Conservation (phyloP, 306 rosid genomes). For the Quercus rubra region DNA sequence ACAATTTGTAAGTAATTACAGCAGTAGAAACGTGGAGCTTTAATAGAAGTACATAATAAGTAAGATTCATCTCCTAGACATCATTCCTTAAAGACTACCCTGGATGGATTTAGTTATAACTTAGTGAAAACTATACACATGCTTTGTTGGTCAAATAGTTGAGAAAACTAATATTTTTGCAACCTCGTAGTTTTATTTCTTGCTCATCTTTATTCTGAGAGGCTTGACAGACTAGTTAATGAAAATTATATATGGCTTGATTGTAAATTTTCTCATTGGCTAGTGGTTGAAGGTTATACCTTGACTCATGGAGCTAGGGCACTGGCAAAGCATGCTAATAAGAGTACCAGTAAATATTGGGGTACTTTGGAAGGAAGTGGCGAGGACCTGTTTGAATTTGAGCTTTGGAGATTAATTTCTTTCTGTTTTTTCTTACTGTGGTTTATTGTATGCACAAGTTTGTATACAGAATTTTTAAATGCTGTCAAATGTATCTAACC, state of each 20-base stretch:
- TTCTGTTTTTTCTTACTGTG: not conserved
- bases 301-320: slow-evolving; percentile 80
- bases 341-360: slow-evolving; percentile 60
- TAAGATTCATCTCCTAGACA: not conserved
- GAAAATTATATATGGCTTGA: slow-evolving; percentile 4
- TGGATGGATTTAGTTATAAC: not conserved
- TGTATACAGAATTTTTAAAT: slow-evolving; percentile 1
- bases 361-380: slow-evolving; percentile 61
- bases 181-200: not conserved
- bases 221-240: not conserved
- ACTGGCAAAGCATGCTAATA: slow-evolving; percentile 61
- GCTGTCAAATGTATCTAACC: not conserved
- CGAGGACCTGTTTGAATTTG: slow-evolving; percentile 28
- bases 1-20: not conserved
- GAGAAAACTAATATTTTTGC: not conserved
- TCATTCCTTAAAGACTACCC: not conserved
- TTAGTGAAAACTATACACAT: not conserved
- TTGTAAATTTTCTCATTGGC: slow-evolving; percentile 10
- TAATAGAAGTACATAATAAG: not conserved
- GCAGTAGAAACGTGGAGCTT: not conserved
- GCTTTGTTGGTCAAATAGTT: slow-evolving; percentile 5
- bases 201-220: not conserved
- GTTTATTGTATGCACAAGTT: not conserved
- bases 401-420: slow-evolving; percentile 9
- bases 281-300: slow-evolving; percentile 34